Base-by-base conservation (phyloP, 768 basidiomycete species). In the Suillus hirtellus region DNA sequence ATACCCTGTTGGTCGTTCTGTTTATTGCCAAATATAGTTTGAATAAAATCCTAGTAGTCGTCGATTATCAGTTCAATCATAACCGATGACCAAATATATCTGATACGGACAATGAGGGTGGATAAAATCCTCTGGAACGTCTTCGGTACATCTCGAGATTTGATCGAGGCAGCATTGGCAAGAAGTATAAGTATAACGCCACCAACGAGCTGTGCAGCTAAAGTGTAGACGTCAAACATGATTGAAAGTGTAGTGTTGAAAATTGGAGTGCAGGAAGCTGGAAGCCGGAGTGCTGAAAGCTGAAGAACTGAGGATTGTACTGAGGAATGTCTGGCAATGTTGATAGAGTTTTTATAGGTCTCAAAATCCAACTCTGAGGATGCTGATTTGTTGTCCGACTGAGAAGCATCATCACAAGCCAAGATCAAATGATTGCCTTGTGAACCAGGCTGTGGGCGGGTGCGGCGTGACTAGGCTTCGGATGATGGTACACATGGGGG, bases 131-230 rank as follows among this genome's bases (percentile, higher is more conserved):
- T 38, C 27, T 40, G 21, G 1, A 69, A 31, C 42, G 55, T 69
- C 46, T 43, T 64, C 7, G 67, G 27, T n/a, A 55, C 31, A 50
- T 60, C 44, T 7, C 63, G 63, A 50, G 63, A 55, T 56, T 62
- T 67, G 40, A 53, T 27, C 9, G 66, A 65, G 14, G 58, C 66
- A 11, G 17, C 53, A 53, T 70, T 63, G 54, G 64, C 63, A 21
- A 67, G 31, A 31, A 69, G 34, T 37, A 60, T 65, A 37, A 69
- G 60, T 49, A 65, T n/a, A 63, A 69, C 65, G 27, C 63, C 64
- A 10, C 69, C 66, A 9, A 70, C 42, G 54, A 67, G 46, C 4
- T 66, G 67, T 4, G 62, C 42, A 53, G 66, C 66, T 42, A 63
- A 34, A 40, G 50, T 56, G 44, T 63, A 60, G 55, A 66, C 59